Base-by-base conservation (phyloP, 208 protist species). In the Histomonas meleagridis region DNA sequence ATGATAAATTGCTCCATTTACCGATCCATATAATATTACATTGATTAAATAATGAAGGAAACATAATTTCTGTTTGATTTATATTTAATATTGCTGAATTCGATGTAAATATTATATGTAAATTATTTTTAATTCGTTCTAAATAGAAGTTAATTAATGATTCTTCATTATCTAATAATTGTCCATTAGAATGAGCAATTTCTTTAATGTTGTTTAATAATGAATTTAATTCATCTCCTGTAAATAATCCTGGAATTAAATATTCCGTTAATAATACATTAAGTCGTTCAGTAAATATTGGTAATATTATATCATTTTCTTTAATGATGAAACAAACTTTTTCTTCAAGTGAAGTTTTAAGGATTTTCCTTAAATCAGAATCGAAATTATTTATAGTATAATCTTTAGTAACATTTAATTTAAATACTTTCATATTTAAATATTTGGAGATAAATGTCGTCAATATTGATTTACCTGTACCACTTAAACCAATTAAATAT, bases 41-140 rank as follows among this genome's bases (percentile, higher is more conserved):
- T 28, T 98, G 96, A 95, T 99, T 99, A 94, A 99, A 99, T 40
- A 99, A 95, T 35, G 98, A 98, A 23, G 98, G 98, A 60, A 97
- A 99, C 28, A 98, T 97, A 35, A 97, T 95, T 0, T 96, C 95
- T 91, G 97, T 96, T 55, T 96, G 96, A 23, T 96, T 94, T 92
- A 99, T 98, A 91, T 98, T 97, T 62, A 96, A 94, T 9, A 94
- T 96, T 49, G 97, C 95, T n/a, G 98, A 98, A 94, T 99, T 99
- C 95, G 99, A 99, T 40, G 98, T 99, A 93, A 99, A 98, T 32
- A 99, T 96, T 21, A 99, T 96, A 93, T 99, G 98, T 43, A 99
- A 95, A 92, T 99, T 98, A 92, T 95, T 93, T 92, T 96, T 95
- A n/a, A 99, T 97, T 93, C 98, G 97, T 18, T 90, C 91, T 51